Percentiles rank a stretch among this genome's conserved stretches.
Evolutionary conservation across 2,329 filamentous ascomycete species (phyloP).

Genomic region (Drechslera avenae): DNA sequence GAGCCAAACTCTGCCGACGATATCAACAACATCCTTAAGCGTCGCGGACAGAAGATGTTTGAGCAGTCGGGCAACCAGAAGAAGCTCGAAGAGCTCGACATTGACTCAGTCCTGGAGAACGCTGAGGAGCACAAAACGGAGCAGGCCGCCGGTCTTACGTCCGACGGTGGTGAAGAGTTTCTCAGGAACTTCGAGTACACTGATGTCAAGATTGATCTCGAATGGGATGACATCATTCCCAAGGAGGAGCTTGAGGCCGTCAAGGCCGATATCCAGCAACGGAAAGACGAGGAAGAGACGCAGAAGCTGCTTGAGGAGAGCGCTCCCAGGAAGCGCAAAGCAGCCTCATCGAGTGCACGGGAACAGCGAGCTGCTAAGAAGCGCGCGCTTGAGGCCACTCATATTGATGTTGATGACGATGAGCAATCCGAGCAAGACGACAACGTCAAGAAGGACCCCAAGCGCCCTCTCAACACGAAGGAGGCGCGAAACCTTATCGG

Average conservation of each 20-base stretch:
- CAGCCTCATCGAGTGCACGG: conserved; percentile 64
- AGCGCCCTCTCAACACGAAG: conserved; percentile 87
- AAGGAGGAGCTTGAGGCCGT: conserved; percentile 88
- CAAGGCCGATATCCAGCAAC: conserved; percentile 85
- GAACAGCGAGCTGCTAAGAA: conserved; percentile 73
- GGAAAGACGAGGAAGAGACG: conserved; percentile 81
- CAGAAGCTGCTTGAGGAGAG: conserved; percentile 83
- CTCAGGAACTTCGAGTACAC: conserved; percentile 89
- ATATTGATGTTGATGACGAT: conserved; percentile 65
- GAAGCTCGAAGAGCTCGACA: conserved; percentile 95
- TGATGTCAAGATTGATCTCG: conserved; percentile 93
- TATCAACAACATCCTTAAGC: conserved; percentile 94
- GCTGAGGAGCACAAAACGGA: conserved; percentile 97
- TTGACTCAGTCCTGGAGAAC: conserved; percentile 94
- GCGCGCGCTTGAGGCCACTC: conserved; percentile 70
- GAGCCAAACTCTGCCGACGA: conserved; percentile 92
- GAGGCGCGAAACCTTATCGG: conserved; percentile 91
- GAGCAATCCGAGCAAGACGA: conserved; percentile 49
- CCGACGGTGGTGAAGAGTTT: conserved; percentile 95
- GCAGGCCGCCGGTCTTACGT: conserved; percentile 90
- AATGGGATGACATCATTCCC: conserved; percentile 98
- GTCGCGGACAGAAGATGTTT: conserved; percentile 98
- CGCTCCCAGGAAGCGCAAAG: conserved; percentile 75
- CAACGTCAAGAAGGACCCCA: conserved; percentile 72
- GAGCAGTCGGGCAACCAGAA: conserved; percentile 96